phyloP scores from a whole-genome alignment of 169 alveolate genomes.

The Plasmodium vivax region DNA sequence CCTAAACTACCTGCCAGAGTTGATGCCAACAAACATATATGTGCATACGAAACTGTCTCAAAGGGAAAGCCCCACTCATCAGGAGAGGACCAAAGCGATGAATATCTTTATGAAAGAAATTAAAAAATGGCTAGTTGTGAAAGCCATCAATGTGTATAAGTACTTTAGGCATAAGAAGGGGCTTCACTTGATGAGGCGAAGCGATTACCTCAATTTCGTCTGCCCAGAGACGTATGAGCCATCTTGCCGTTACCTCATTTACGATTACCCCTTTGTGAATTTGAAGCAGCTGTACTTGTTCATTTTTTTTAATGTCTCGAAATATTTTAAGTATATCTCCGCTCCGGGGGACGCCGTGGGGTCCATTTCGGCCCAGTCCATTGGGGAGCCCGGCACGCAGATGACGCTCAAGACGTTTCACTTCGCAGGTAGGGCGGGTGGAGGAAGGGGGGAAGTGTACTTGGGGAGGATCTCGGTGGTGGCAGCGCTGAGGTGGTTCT shows the following conservation, averaged over 20 bases:
- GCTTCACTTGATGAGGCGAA: constrained; percentile 5
- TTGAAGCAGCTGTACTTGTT: constrained; percentile 89
- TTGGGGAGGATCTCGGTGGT: too few species aligned
- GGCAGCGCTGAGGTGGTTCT: background rate
- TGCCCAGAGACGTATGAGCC: background rate
- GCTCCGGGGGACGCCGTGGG: constrained; percentile 99
- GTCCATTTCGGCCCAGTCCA: constrained; percentile 98
- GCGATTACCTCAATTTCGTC: constrained; percentile 21
- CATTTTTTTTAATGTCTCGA: constrained; percentile 90
- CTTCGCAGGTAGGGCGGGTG: constrained; percentile 89
- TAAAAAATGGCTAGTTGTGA: constrained; percentile 52
- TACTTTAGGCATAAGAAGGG: constrained; percentile 31
- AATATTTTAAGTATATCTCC: constrained; percentile 92
- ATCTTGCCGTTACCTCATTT: constrained; percentile 20
- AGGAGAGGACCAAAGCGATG: constrained; percentile 47
- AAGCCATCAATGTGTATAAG: constrained; percentile 61
- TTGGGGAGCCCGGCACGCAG: constrained; percentile 99
- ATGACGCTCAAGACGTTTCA: constrained; percentile 99
- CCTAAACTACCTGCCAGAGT: constrained; percentile 72
- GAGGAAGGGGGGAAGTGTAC: background rate
- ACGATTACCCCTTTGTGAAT: constrained; percentile 77
- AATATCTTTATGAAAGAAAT: constrained; percentile 57
- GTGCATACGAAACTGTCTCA: constrained; percentile 31
- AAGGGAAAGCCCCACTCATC: constrained; percentile 59
- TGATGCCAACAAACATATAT: constrained; percentile 78